phyloP scores from a whole-genome alignment of 2,329 filamentous ascomycete genomes.

The Claviceps arundinis region DNA sequence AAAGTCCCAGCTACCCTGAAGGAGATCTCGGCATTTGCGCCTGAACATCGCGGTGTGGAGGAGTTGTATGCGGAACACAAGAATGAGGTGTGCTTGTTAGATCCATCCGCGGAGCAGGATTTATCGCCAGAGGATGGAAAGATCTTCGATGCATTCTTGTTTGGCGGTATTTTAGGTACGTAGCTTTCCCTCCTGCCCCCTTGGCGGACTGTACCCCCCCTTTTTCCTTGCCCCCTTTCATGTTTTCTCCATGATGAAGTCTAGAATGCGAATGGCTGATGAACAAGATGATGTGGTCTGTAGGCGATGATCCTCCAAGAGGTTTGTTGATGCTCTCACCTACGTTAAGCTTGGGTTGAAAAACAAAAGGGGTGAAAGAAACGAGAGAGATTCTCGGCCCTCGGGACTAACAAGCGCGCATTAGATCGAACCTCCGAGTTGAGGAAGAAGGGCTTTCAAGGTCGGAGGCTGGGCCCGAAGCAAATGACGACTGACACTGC shows the following conservation, averaged over 20 bases:
- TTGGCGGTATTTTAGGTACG: constrained; percentile 87
- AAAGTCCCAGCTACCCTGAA: constrained; percentile 47
- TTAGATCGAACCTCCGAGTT: constrained; percentile 90
- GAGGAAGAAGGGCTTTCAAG: constrained; percentile 81
- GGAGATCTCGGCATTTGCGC: constrained; percentile 47
- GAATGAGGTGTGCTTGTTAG: constrained; percentile 71
- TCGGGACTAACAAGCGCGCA: not conserved
- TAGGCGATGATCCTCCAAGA: constrained; percentile 86
- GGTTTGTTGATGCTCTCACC: constrained; percentile 39
- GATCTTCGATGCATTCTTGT: constrained; percentile 79
- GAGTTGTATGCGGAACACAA: constrained; percentile 63
- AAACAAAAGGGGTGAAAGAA: not conserved
- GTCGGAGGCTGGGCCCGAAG: constrained; percentile 74
- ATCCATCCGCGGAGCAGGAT: constrained; percentile 72
- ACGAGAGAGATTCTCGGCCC: not conserved
- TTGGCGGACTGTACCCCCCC: not conserved
- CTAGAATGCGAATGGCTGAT: too few relatives aligned
- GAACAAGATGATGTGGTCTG: constrained; percentile 6
- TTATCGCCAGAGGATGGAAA: constrained; percentile 72
- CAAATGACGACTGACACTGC: constrained; percentile 99
- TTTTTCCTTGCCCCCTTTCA: not conserved
- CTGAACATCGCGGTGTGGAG: constrained; percentile 70
- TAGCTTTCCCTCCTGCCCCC: constrained; percentile 4
- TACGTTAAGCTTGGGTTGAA: not conserved
- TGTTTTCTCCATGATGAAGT: not conserved